Conservation (phyloP, 2,329 filamentous ascomycete genomes). For the Alternaria conjuncta region DNA sequence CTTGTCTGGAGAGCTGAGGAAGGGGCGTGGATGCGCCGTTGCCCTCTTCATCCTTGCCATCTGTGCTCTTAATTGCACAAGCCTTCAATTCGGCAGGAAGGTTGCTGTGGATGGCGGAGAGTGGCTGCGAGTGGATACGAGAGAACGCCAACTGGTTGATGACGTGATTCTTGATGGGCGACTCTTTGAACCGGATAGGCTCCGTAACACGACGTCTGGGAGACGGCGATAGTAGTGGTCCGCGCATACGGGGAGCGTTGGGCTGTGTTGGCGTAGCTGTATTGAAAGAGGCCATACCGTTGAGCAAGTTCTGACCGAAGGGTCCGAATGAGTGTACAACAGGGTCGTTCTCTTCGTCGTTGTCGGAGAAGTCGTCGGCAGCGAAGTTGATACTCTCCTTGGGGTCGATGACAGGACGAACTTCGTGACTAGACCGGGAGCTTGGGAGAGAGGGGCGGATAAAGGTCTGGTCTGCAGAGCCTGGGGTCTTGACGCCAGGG, state of each 20-base stretch:
- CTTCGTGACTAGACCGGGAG: slow-evolving; percentile 27
- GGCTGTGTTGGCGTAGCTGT: slow-evolving; percentile 61
- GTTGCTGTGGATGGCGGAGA: slow-evolving; percentile 87
- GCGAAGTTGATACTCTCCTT: slow-evolving; percentile 39
- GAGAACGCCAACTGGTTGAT: slow-evolving; percentile 96
- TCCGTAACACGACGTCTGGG: slow-evolving; percentile 36
- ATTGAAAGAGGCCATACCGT: slow-evolving; percentile 79
- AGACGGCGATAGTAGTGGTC: slow-evolving; percentile 38
- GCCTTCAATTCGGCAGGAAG: slow-evolving; percentile 69
- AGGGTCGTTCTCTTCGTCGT: slow-evolving; percentile 91
- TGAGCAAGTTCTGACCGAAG: slow-evolving; percentile 84
- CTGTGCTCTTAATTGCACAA: slow-evolving; percentile 28
- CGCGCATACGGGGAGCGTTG: slow-evolving; percentile 36
- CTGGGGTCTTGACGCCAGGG: slow-evolving; percentile 26
- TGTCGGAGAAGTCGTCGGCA: slow-evolving; percentile 71
- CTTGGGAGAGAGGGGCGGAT: slow-evolving; percentile 36
- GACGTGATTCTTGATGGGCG: slow-evolving; percentile 78
- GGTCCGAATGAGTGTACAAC: slow-evolving; percentile 91
- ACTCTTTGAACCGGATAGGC: slow-evolving; percentile 41
- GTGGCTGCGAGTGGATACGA: slow-evolving; percentile 85
- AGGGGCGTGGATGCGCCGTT: slow-evolving; percentile 28
- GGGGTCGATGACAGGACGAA: slow-evolving; percentile 13
- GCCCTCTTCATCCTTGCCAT: slow-evolving; percentile 28
- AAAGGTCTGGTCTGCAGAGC: slow-evolving; percentile 38
- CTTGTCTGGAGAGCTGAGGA: slow-evolving; percentile 44